Evolutionary conservation across 2,329 filamentous ascomycete species (phyloP).

Genomic region (Penicillium verrucosum): DNA sequence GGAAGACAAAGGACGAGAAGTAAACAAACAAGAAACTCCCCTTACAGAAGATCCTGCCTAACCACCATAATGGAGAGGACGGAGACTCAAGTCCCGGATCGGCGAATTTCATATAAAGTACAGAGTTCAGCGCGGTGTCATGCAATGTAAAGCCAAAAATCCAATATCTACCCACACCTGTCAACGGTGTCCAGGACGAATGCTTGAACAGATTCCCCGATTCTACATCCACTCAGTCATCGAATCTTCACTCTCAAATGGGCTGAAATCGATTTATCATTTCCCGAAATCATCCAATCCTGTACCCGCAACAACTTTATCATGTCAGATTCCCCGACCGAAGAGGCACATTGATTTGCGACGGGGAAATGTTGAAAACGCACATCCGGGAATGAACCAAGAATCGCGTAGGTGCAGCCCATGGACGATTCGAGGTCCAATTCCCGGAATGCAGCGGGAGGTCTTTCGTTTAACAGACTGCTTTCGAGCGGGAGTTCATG

Average conservation of each 20-base stretch:
- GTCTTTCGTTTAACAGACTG: slow-evolving; percentile 53
- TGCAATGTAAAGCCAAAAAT: slow-evolving; percentile 26
- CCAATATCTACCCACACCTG: slow-evolving; percentile 27
- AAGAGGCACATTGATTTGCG: slow-evolving; percentile 2
- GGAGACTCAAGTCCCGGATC: slow-evolving; percentile 11
- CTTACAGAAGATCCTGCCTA: slow-evolving; percentile 4
- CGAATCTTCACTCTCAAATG: slow-evolving; percentile 13
- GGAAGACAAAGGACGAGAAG: slow-evolving; percentile 4
- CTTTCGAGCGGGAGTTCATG: slow-evolving; percentile 93
- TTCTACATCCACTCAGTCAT: slow-evolving; percentile 22
- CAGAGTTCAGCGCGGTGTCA: slow-evolving; percentile 26
- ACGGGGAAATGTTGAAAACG: slow-evolving; percentile 4
- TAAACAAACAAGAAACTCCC: slow-evolving; percentile 9
- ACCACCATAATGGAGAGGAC: slow-evolving; percentile 3
- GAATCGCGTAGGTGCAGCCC: slow-evolving; percentile 5
- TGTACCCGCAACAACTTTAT: slow-evolving; percentile 12
- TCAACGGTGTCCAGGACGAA: slow-evolving; percentile 14
- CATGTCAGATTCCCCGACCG: slow-evolving; percentile 6
- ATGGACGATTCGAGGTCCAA: slow-evolving; percentile 11
- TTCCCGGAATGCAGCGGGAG: slow-evolving; percentile 10
- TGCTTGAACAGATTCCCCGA: slow-evolving; percentile 7
- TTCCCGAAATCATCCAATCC: slow-evolving; percentile 17
- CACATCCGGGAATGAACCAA: slow-evolving; percentile 6
- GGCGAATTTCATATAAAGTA: slow-evolving; percentile 26
- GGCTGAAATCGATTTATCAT: slow-evolving; percentile 20